Evolutionary conservation across 208 protist species (phyloP), one percentile per base, ranked within the genome.

Genomic region (Wallacemonas rigidus): DNA sequence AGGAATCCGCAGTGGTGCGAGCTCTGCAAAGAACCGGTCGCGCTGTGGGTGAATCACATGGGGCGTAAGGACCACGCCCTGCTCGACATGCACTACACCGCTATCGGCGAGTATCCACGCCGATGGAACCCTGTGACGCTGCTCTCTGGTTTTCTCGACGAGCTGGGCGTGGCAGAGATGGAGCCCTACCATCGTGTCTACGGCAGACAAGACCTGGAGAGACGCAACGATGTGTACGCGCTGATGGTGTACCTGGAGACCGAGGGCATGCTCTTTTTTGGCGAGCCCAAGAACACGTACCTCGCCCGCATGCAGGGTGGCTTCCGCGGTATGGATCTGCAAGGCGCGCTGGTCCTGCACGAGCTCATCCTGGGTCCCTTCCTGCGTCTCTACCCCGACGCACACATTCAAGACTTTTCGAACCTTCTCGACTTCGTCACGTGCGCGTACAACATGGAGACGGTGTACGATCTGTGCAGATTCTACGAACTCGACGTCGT

Each of bases 361-460:
- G 78, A 91, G 67, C 90, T 85, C 65, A 84, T 97, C 26, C 72
- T 96, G 17, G 79, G 82, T 1, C 90, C 91, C 7, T 93, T 95
- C 56, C 75, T 94, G 70, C 91, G 86, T 1, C 80, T 97, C 39
- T 97, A 90, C 79, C 93, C 93, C 56, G 81, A 95, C 54, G 91
- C 77, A 3, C 90, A 94, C 77, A 95, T 96, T 56, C 90, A 96
- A 70, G 88, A 96, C 71, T 94, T 82, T 70, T 95, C 90, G n/a
- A 96, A 95, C 72, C 75, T 97, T 3, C 80, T 95, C 35, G 91
- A 97, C 74, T 96, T 96, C 71, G 79, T 96, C 44, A 91, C 91
- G 9, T 97, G 90, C 77, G 62, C 80, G 11, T 97, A 97, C 76
- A 97, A 97, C 67, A 93, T 97, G 91, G 91, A 97, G 74, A 97